Base-by-base conservation (phyloP, 768 basidiomycete species). In the Candolleomyces efflorescens region DNA sequence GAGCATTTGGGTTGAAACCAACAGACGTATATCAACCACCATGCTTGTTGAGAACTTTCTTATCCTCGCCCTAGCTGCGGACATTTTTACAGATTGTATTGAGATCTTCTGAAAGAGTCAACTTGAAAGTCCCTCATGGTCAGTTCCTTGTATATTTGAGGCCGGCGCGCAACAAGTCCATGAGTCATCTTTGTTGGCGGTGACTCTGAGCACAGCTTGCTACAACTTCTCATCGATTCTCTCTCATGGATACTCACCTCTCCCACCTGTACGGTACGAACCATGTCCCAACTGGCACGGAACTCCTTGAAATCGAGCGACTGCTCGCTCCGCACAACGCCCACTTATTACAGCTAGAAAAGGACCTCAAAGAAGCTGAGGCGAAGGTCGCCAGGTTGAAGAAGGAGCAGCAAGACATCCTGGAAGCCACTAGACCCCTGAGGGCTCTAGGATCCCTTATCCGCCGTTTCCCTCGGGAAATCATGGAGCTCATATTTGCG, bases 251-350 rank as follows among this genome's bases (percentile, higher is more conserved):
- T 15, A 17, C 41, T 20, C 18, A 17, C 17, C 18, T 43, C 41
- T 17, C 41, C 18, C 41, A 12, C 1, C 9, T 43, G 10, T 20
- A 43, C 18, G 41, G 41, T 20, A 43, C 41, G 10, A 43, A 43
- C 41, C 15, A 43, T 20, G 41, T 7, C 5, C 41, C 41, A 1
- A 11, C 41, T 17, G 18, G 17, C 41, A 43, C 17, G 17, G 41
- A 43, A 20, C 70, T 84, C 23, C 56, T 70, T 2, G 75, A 79
- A 44, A 77, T 80, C 26, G 72, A 75, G 48, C 64, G 60, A 7
- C 65, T 81, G 3, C 68, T 85, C 60, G 63, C 68, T 9, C 38
- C 63, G 0, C 71, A 74, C 48, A 70, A 72, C 18, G 71, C 76
- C 0, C 71, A 68, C 5, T 15, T 43, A 17, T 13, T 20, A 43